Base-by-base conservation (phyloP, 1,284 basidiomycete genomes). In the Anthracocystis setariae region DNA sequence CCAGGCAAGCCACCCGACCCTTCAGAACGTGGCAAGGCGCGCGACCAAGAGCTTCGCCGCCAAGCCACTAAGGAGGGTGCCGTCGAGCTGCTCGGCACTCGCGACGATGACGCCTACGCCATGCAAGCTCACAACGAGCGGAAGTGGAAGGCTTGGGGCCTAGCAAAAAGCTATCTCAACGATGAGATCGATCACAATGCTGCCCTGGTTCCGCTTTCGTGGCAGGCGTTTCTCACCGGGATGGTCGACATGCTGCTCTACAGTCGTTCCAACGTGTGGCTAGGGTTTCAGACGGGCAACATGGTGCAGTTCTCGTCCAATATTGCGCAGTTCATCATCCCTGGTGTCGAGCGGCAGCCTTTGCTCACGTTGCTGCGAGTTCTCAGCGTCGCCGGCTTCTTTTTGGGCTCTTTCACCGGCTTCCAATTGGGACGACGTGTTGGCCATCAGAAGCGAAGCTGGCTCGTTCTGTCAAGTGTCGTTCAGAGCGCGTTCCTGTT, bases 271-370 rank as follows among this genome's bases (percentile, higher is more conserved):
- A 15, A 35, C 15, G 73, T 78, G 15, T 78, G 76, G 76, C 66
- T 74, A 2, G 76, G 76, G 7, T 78, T 78, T 27, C 76, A 78
- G 59, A 78, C 76, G 37, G 75, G 76, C 17, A 77, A 77, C 46
- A 76, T 77, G 76, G 76, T 77, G 29, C 76, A 77, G 40, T 76
- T 77, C 58, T 74, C 70, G 32, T 67, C 71, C 23, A 76, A 77
- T 59, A 73, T 75, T 40, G 77, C 76, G 3, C 77, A 79, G 60
- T 77, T 56, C 52, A 77, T 77, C 40, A 62, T 79, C 18, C 76
- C 76, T 15, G 53, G 55, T 23, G 69, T 44, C 9, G 58, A 74
- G 43, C 37, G 40, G 2, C 37, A 62, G 18, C 74, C 74, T 15
- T 55, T 79, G 37, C 58, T 75, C 15, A 78, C 74, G 15, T 51